These are phyloP conservation scores for Schizothecium vesticola DNA, from an alignment of 495 filamentous ascomycete genomes.

Conservation along the genomic window DNA sequence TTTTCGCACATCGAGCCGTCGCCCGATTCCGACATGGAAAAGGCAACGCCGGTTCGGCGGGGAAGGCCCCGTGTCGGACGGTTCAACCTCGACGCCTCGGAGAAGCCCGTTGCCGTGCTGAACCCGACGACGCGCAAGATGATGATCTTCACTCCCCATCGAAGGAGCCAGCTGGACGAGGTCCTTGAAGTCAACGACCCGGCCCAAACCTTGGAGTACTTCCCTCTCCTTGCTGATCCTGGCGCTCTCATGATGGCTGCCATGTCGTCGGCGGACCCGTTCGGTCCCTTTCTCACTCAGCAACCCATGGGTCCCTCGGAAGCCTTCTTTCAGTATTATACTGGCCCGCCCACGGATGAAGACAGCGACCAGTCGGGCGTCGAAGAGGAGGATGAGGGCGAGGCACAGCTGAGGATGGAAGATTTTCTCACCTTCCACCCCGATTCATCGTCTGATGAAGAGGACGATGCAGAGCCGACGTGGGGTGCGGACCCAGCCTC, in stretches of 20 bases:
- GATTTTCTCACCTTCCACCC: conserved; percentile 68
- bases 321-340: conserved; percentile 67
- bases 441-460: conserved; percentile 49
- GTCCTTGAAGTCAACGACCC: conserved; percentile 41
- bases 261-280: conserved; percentile 48
- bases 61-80: conserved; percentile 46
- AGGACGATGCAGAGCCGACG: conserved; percentile 38
- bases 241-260: conserved; percentile 73
- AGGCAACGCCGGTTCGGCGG: conserved; percentile 29
- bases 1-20: conserved; percentile 30
- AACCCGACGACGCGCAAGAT: conserved; percentile 65
- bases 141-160: conserved; percentile 54
- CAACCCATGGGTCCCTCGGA: conserved; percentile 68
- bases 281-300: conserved; percentile 53
- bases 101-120: conserved; percentile 68
- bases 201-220: conserved; percentile 44
- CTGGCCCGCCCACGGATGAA: conserved; percentile 39
- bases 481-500: conserved; percentile 39
- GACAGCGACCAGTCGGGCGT: conserved; percentile 28
- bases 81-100: conserved; percentile 51
- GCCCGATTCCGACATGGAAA: conserved; percentile 44
- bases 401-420: conserved; percentile 57
- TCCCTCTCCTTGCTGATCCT: conserved; percentile 61
- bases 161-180: conserved; percentile 38
- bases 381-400: conserved; percentile 58